phyloP scores from a whole-genome alignment of 345 rosid species.

The Syzygium aromaticum region DNA sequence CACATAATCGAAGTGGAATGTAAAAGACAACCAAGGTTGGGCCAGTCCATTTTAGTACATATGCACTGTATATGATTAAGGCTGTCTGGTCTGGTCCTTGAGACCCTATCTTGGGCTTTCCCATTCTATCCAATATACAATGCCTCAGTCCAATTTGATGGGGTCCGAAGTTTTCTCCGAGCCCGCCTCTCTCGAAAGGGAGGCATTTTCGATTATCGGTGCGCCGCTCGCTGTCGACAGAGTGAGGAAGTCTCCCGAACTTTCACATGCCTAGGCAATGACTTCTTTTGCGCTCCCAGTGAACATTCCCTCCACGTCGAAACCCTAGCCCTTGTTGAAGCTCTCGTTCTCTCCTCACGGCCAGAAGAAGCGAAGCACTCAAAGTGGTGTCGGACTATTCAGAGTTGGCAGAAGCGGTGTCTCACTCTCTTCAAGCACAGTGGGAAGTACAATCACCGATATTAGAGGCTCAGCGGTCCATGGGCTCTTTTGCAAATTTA shows the following conservation, averaged over 20 bases:
- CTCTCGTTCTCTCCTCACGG: too few relatives aligned
- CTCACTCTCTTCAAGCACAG: too few relatives aligned
- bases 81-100: not conserved
- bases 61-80: not conserved
- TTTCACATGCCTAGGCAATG: not conserved
- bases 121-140: not conserved
- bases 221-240: rapidly evolving
- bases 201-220: not conserved
- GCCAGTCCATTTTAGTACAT: too few relatives aligned
- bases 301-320: not conserved
- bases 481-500: too few relatives aligned
- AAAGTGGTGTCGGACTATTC: too few relatives aligned
- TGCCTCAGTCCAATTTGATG: not conserved
- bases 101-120: not conserved
- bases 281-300: not conserved
- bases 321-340: too few relatives aligned
- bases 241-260: not conserved
- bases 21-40: not conserved
- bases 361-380: too few relatives aligned
- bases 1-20: not conserved
- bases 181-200: not conserved
- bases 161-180: not conserved
- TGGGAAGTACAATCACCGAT: too few relatives aligned
- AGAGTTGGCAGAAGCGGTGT: too few relatives aligned
- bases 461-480: too few relatives aligned